Conservation (phyloP, 169 alveolate genomes). For the Cardiosporidium cionae region DNA sequence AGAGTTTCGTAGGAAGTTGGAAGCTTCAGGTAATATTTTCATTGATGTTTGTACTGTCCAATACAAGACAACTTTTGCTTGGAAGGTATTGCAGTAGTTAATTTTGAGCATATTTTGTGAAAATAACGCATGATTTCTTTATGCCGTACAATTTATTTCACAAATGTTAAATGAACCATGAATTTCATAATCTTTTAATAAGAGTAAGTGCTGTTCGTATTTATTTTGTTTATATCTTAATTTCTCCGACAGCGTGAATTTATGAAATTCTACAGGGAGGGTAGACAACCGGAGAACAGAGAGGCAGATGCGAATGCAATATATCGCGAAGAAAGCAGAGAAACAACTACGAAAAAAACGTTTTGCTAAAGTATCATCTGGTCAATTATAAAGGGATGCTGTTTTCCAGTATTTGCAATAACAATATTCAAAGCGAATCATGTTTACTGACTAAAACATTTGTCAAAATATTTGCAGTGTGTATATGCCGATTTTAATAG, state of each 20-base stretch:
- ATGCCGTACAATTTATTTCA: too few species aligned
- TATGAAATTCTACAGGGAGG: neutral
- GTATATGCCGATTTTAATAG: too few species aligned
- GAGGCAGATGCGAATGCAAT: neutral
- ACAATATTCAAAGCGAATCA: too few species aligned
- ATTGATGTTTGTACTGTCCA: neutral
- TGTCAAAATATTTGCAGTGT: too few species aligned
- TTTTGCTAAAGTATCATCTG: neutral
- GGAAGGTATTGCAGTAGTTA: neutral
- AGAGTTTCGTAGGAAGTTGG: conserved; percentile 43
- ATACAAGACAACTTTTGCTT: neutral
- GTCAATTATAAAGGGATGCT: too few species aligned
- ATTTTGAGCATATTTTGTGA: neutral
- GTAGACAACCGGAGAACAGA: neutral
- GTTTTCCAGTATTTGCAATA: too few species aligned
- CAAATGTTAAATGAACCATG: neutral
- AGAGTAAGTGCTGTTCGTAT: neutral
- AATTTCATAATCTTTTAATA: neutral
- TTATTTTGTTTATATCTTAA: neutral
- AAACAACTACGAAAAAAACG: neutral
- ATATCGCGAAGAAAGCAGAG: neutral
- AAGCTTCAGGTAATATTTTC: conserved; percentile 38
- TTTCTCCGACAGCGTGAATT: too few species aligned
- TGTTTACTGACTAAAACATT: too few species aligned
- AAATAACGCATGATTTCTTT: neutral